Conservation (phyloP, 306 rosid species). For the Leucaena leucocephala region DNA sequence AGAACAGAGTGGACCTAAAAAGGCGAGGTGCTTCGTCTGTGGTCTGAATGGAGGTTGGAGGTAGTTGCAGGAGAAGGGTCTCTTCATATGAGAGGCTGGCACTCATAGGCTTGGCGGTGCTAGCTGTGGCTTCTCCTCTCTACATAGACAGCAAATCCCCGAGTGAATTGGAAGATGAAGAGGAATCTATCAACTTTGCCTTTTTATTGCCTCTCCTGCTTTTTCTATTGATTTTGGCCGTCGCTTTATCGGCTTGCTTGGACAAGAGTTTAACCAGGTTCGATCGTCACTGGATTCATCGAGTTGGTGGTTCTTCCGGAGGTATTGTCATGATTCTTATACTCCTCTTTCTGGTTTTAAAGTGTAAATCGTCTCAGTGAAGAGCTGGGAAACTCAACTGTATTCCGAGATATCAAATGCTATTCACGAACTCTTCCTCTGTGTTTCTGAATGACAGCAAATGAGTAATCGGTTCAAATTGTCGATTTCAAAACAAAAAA, state of each 20-base stretch:
- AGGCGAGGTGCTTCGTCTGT: slow-evolving; percentile 8
- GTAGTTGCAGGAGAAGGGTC: slow-evolving; percentile 47
- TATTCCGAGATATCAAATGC: slow-evolving; percentile 1
- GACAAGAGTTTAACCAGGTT: slow-evolving; percentile 60
- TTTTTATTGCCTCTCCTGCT: slow-evolving; percentile 70
- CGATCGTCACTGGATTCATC: slow-evolving; percentile 86
- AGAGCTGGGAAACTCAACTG: slow-evolving; percentile 42
- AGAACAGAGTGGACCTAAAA: slow-evolving; percentile 23
- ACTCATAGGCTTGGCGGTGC: slow-evolving; percentile 59
- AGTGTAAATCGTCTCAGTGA: slow-evolving; percentile 62
- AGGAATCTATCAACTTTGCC: slow-evolving; percentile 43
- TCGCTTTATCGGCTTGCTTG: slow-evolving; percentile 52
- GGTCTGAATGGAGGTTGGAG: slow-evolving; percentile 59
- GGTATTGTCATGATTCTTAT: slow-evolving; percentile 66
- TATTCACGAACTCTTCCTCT: not conserved
- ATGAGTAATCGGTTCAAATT: not conserved
- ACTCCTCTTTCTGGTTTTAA: slow-evolving; percentile 76
- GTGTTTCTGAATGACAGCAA: slow-evolving; percentile 19
- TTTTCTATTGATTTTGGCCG: slow-evolving; percentile 56
- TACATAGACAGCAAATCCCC: slow-evolving; percentile 61
- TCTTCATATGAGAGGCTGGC: slow-evolving; percentile 64
- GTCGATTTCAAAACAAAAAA: not conserved
- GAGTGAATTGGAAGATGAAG: slow-evolving; percentile 55
- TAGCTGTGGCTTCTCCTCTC: slow-evolving; percentile 86
- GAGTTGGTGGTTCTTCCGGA: slow-evolving; percentile 84